Evolutionary conservation across 148 eudicot species (phyloP), one percentile per base, ranked within the genome.

Genomic region (Cornus controversa): DNA sequence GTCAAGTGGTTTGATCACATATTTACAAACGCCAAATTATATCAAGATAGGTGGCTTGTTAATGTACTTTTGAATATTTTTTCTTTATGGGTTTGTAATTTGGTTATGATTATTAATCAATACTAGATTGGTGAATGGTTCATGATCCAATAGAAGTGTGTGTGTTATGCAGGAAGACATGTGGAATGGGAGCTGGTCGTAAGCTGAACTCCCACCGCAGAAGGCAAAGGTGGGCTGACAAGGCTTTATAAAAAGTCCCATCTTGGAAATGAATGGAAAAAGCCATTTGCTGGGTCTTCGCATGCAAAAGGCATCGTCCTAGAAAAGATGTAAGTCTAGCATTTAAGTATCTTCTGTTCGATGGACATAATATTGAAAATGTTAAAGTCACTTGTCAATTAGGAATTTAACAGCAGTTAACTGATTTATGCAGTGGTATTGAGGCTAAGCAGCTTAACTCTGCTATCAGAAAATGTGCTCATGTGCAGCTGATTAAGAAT

Each of bases 401-500:
- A 11, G 57, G 18, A 50, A 50, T 4, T 16, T 50, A 50, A 50
- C 57, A 11, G 20, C 18, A 15, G 20, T 50, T 50, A 11, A 50
- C 20, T 50, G 20, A 16, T 16, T 50, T 50, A 50, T 50, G 57
- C 57, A 50, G 57, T 50, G 57, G 57, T 50, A 50, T 50, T 50
- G 57, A 50, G 57, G 57, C 57, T 50, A 50, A 50, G 57, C 57
- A 50, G 57, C 57, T 20, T 3, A 65, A 65, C 68, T 65, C 29
- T 65, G 68, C 68, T 11, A 65, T 23, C 53, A 54, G 75, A 36
- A 78, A 72, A 18, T 78, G 81, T 72, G 81, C 81, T 31, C 27
- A 76, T 8, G 81, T 78, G n/a, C 76, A 78, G 16, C 76, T 78
- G 42, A 78, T 78, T 42, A 78, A 78, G 60, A 78, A 78, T 26